These are phyloP conservation scores for Mycothermus thermophilus DNA, from an alignment of 495 filamentous ascomycete species.

Conservation along the genomic window DNA sequence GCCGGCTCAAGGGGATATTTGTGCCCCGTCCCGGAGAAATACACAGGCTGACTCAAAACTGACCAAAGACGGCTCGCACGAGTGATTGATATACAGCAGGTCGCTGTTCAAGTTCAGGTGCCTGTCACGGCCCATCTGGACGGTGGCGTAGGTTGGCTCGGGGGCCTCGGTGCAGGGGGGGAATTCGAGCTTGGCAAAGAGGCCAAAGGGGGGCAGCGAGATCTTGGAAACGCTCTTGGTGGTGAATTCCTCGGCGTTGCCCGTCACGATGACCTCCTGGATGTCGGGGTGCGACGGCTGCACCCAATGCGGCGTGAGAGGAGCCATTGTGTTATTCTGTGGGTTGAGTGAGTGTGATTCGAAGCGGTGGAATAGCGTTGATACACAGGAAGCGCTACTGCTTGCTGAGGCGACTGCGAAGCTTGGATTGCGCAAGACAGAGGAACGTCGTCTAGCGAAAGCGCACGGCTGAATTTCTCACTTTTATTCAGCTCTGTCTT, in stretches of 20 bases:
- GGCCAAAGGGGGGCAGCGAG: constrained; percentile 45
- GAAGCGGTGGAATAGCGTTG: no score
- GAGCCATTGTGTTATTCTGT: constrained; percentile 34
- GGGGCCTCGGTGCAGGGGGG: constrained; percentile 41
- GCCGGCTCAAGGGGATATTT: not conserved
- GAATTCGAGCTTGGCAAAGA: constrained; percentile 40
- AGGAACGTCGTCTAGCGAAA: no score
- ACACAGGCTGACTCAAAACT: no score
- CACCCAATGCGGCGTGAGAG: constrained; percentile 36
- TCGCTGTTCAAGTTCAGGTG: constrained; percentile 67
- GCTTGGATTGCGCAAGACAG: no score
- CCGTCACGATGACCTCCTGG: constrained; percentile 38
- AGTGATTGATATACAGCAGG: constrained; percentile 64
- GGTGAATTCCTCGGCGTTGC: constrained; percentile 37
- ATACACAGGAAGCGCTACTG: no score
- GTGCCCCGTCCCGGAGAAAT: not conserved
- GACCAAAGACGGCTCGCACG: constrained; percentile 51
- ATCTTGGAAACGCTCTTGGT: constrained; percentile 49
- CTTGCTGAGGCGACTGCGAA: no score
- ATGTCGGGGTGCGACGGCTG: constrained; percentile 41
- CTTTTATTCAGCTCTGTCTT: no score
- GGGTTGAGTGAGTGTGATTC: no score
- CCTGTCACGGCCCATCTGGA: constrained; percentile 45
- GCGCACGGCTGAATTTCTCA: no score
- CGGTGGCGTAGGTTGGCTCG: constrained; percentile 51